Evolutionary conservation across 169 alveolate genomes (phyloP), one percentile per base, ranked within the genome.

Genomic region (Cryptosporidium canis): DNA sequence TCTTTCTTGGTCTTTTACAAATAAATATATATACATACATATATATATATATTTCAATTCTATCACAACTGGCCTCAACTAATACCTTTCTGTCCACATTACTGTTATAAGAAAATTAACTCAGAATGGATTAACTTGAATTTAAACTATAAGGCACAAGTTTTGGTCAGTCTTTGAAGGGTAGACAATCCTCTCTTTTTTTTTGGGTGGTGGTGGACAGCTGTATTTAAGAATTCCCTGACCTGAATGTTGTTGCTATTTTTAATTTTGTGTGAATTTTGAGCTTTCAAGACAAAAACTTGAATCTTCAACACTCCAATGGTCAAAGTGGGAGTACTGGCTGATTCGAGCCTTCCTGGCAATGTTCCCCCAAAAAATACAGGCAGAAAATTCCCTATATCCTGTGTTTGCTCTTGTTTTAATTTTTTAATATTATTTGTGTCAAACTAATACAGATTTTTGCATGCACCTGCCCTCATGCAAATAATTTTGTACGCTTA

Each of bases 401-500:
- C n/a, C n/a, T n/a, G n/a, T n/a, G n/a, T n/a, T 12, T 27, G 21
- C 4, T 61, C 31, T 31, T 29, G 24, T 29, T 0, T 61, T 2
- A 14, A n/a, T 16, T 31, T 61, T 5, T 5, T 21, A 53, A n/a
- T 35, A 27, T 35, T 61, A 18, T 61, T 27, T 6, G 29, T 61
- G 68, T 61, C 68, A 61, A 31, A 29, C 68, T 18, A 33, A 33
- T 29, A 29, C 68, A 61, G 45, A 24, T 61, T 61, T 31, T 12
- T 61, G 68, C 68, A 61, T 61, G 68, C 68, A 61, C 68, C 68
- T 61, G 41, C 48, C 68, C 68, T 61, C 68, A 61, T 61, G 68
- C 45, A 61, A 61, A 58, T 27, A 48, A n/a, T 51, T 51, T 51
- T 21, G n/a, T 61, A 33, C 43, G 27, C 45, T 31, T 61, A 61